Evolutionary conservation across 2,329 filamentous ascomycete genomes (phyloP), one percentile per base, ranked within the genome.

Genomic region (Rugonectria rugulosa): DNA sequence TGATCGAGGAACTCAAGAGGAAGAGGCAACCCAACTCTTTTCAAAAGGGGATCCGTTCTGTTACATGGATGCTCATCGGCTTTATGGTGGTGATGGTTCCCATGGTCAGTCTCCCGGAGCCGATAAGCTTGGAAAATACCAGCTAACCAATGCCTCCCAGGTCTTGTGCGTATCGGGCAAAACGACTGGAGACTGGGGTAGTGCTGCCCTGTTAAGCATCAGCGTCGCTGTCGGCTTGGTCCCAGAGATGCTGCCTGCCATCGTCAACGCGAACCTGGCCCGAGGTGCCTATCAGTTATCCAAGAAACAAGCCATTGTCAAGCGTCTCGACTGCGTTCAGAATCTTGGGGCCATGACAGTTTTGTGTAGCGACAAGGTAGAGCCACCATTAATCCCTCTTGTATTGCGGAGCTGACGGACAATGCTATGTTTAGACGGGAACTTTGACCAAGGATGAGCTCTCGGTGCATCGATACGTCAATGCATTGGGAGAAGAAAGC

Each of bases 301-400:
- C 38, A 68, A 66, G 56, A 72, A 74, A 64, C 71, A 73, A 63
- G 68, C 71, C 29, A 67, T 78, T 46, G 70, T 72, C 42, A 67
- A 68, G 56, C 63, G 76, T 53, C 69, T 69, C 26, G 65, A 70
- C 54, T 67, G 65, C 9, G 65, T 70, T 9, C 68, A 70, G 48
- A 68, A 69, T 29, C 47, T 70, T 1, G 68, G 68, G 11, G 68
- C 68, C 23, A 70, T 70, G 65, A 62, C 66, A 5, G 56, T 70
- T 9, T 57, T 70, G 1, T 70, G 68, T 52, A 70, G 68, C 42
- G 68, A 70, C 38, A 70, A 70, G 64, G 64, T 65, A 57, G 34
- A 36, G 19, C 24, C 3, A n/a, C 5, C n/a, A n/a, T 6, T 20
- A 19, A 5, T n/a, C 2, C 5, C 23, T 17, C 17, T 2, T 3